Conservation (phyloP, 164 flowering plant species). For the Magnolia sinica region DNA sequence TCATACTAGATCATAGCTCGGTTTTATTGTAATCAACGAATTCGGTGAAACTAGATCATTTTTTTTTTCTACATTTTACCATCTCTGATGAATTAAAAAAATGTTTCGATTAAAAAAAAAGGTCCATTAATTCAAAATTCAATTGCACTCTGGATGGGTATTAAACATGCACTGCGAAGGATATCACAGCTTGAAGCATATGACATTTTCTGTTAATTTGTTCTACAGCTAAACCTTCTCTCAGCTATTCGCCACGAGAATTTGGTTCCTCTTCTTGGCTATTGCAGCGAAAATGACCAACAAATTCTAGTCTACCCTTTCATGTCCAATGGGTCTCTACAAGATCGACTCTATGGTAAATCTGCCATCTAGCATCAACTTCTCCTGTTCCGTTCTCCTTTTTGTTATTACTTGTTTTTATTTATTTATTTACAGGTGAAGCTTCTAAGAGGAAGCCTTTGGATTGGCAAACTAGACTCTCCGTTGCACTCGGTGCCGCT, state of each 20-base stretch:
- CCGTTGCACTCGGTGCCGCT: constrained; percentile 79
- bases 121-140: neutral
- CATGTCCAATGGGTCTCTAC: constrained; percentile 89
- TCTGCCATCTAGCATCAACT: neutral
- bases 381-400: neutral
- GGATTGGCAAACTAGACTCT: constrained; percentile 80
- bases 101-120: too few relatives aligned
- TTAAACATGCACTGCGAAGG: neutral
- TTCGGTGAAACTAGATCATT: too few relatives aligned
- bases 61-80: too few relatives aligned
- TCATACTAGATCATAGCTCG: too few relatives aligned
- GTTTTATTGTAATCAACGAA: too few relatives aligned
- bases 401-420: constrained; percentile 2
- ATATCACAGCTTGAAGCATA: neutral
- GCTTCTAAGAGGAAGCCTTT: constrained; percentile 58
- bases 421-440: constrained; percentile 41
- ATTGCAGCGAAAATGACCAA: constrained; percentile 70
- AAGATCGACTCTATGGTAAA: constrained; percentile 81
- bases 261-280: constrained; percentile 79
- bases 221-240: constrained; percentile 61
- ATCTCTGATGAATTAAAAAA: too few relatives aligned
- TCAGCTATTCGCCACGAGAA: constrained; percentile 70
- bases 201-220: constrained; percentile 1
- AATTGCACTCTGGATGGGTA: neutral
- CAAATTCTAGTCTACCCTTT: constrained; percentile 80